Evolutionary conservation across 1,284 basidiomycete species (phyloP), one percentile per base, ranked within the genome.

Genomic region (Marasmius sp.): DNA sequence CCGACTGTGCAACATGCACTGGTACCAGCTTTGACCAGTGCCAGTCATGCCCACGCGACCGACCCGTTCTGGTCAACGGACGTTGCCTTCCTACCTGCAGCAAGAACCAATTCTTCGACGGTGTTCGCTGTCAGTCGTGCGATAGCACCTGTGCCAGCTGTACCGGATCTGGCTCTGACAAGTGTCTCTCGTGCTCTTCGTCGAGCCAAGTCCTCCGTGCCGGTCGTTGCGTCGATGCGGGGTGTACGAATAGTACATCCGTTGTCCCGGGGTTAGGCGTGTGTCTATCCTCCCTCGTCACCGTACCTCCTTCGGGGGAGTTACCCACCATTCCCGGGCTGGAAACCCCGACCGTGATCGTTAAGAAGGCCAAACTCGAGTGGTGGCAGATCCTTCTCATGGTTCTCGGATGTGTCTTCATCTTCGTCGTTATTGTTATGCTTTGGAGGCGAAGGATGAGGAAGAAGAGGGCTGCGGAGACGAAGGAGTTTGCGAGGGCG

Each of bases 311-410:
- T n/a, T 62, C 81, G 2, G 79, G 82, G 2, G 81, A 84, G 0
- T 74, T 87, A 45, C 88, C 87, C 41, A 77, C 80, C 41, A 79
- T 86, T 66, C 82, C 84, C 0, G 85, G 86, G 33, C 73, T 88
- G 61, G 71, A 76, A 53, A 72, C 76, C 14, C 85, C 85, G 3
- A 78, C 79, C 11, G 69, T 72, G 1, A 67, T 73, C 12, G 72
- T 69, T 14, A 71, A 64, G 48, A 11, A 75, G 73, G 45, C 65
- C 75, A 41, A 50, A n/a, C 75, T 93, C 11, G 75, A 78, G 62
- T 92, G 91, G 89, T 93, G 92, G 91, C 80, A 93, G 74, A 92
- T 92, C 66, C 78, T 92, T 47, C 81, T 93, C 62, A 92, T 93
- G 88, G 79, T 87, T 0, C 81, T 92, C 37, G 91, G 91, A 6